Evolutionary conservation across 805 yeast species (phyloP).

Genomic region (Ogataea angusta): DNA sequence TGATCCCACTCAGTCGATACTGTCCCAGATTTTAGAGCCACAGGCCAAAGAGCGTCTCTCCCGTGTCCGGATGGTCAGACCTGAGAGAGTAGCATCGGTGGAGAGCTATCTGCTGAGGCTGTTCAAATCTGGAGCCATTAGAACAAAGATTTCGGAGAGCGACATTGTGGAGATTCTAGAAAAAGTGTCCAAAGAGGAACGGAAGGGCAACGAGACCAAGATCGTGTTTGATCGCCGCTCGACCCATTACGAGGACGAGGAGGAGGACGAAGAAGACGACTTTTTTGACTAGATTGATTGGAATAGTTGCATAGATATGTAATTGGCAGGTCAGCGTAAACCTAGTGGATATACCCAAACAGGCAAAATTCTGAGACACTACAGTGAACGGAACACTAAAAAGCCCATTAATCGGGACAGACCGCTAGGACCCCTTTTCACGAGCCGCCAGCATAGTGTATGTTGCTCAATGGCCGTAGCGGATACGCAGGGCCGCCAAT

Average conservation of each 20-base stretch:
- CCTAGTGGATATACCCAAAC: not conserved
- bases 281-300: slow-evolving; percentile 32
- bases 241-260: slow-evolving; percentile 19
- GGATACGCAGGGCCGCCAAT: too few species aligned
- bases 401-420: too few species aligned
- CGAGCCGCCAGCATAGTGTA: too few species aligned
- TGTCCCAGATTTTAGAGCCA: slow-evolving; percentile 73
- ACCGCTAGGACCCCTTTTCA: too few species aligned
- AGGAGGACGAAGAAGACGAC: slow-evolving; percentile 29
- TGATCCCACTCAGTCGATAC: slow-evolving; percentile 30
- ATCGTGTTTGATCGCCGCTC: slow-evolving; percentile 56
- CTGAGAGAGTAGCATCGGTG: slow-evolving; percentile 86
- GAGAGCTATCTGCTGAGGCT: slow-evolving; percentile 74
- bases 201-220: slow-evolving; percentile 56
- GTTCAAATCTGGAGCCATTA: slow-evolving; percentile 72
- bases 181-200: slow-evolving; percentile 72
- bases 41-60: slow-evolving; percentile 85
- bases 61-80: slow-evolving; percentile 83
- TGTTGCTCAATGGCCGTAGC: too few species aligned
- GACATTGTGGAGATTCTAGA: slow-evolving; percentile 82
- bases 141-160: slow-evolving; percentile 69
- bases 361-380: not conserved
- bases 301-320: not conserved
- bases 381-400: not conserved
- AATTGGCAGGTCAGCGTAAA: not conserved